Evolutionary conservation across 202 grass and related monocot genomes (phyloP), one percentile per base, ranked within the genome.

Genomic region (Zizania palustris): DNA sequence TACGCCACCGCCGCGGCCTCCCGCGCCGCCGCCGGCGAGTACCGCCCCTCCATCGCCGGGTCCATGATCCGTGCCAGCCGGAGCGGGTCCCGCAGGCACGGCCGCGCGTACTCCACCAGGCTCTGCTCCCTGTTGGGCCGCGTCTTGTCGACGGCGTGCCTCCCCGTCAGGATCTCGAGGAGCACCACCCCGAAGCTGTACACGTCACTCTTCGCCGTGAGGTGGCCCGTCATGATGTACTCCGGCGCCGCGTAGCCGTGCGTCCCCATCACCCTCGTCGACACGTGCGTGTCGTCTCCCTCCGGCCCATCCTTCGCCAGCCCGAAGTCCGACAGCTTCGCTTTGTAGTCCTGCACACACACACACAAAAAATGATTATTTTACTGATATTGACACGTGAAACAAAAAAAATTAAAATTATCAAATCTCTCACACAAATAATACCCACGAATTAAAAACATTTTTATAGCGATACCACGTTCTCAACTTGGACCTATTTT

Each of bases 141-240:
- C 5, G 76, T 51, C 86, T 94, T 98, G 85, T 98, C 95, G 42
- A 98, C 82, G 20, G 89, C 82, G 56, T 76, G 80, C 36, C 89
- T 83, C 1, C 96, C 91, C 0, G 96, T 79, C 0, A 98, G 58
- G 44, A 98, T 86, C 67, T 98, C 91, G 4, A 98, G 83, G 36
- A 97, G 75, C 19, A 97, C 88, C 51, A 97, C 88, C 5, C 94
- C 94, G 59, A 92, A 97, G 82, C 90, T 91, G 72, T 93, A 97
- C 7, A 93, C 94, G 79, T 97, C 94, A 67, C 91, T 97, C 84
- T 88, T 81, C 18, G 96, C 45, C 13, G 95, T 98, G 3, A 98
- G 71, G 86, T 95, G 96, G 21, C 96, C 96, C 65, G 96, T 98
- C 96, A 98, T 92, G 85, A 98, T 93, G 54, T 98, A 98, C 69